Conservation (phyloP, 139 green algal species). For the Chlamydomonas schloesseri region DNA sequence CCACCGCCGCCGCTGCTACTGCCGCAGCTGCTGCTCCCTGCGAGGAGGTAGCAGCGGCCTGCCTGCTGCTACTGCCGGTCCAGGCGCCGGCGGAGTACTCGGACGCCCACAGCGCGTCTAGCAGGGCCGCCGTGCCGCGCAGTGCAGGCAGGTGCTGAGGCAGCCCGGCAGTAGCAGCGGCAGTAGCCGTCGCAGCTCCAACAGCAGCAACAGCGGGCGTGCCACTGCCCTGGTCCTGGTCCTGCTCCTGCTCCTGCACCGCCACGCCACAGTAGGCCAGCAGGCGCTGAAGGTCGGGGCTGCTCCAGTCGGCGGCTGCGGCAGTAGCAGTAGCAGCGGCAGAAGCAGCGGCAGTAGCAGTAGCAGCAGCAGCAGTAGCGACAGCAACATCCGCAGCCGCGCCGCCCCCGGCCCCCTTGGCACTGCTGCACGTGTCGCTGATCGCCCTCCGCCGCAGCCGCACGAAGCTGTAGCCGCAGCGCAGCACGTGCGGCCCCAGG, state of each 20-base stretch:
- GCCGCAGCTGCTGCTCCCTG: neutral
- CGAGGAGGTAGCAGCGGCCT: too few relatives aligned
- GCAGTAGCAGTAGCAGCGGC: too few relatives aligned
- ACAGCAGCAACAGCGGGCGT: too few relatives aligned
- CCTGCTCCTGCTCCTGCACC: too few relatives aligned
- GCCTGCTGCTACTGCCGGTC: too few relatives aligned
- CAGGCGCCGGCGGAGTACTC: slow-evolving; percentile 29
- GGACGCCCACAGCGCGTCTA: neutral
- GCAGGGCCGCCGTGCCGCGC: neutral
- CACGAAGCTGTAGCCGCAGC: slow-evolving; percentile 33
- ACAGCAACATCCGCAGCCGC: too few relatives aligned
- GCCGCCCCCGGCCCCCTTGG: too few relatives aligned
- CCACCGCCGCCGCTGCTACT: neutral
- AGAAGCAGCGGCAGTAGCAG: neutral
- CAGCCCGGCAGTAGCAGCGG: too few relatives aligned
- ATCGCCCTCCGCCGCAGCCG: neutral
- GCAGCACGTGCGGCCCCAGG: slow-evolving; percentile 17
- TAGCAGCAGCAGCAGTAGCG: too few relatives aligned
- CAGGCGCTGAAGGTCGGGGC: slow-evolving; percentile 5
- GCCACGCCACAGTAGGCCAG: neutral
- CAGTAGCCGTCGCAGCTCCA: too few relatives aligned
- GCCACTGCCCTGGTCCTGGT: too few relatives aligned
- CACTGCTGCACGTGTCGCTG: too few relatives aligned
- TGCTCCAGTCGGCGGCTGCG: neutral
- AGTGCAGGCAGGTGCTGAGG: neutral